A percentile compares a stretch with the other conserved stretches of the same genome.
phyloP scores from a whole-genome alignment of 495 filamentous ascomycete species.

The Immersiella caudata region DNA sequence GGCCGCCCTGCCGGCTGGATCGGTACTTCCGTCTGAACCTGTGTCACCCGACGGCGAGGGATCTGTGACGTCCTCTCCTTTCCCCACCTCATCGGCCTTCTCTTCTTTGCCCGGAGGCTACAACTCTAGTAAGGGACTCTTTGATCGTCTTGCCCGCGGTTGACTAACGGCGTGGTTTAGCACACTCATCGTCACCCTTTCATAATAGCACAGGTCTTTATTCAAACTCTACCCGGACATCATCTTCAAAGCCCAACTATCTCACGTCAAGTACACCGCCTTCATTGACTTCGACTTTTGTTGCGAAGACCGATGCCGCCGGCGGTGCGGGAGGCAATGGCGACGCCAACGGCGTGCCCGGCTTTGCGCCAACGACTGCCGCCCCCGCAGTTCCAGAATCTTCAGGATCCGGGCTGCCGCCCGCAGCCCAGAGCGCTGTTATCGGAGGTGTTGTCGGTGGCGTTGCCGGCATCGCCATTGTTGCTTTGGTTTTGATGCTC shows the following conservation, averaged over 20 bases:
- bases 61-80: constrained; percentile 55
- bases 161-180: constrained; percentile 30
- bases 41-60: no score
- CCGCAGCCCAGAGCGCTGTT: constrained; percentile 44
- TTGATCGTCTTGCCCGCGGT: not conserved
- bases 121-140: constrained; percentile 45
- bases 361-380: constrained; percentile 6
- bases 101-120: constrained; percentile 43
- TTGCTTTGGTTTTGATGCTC: constrained; percentile 58
- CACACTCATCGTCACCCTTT: constrained; percentile 42
- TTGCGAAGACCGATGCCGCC: constrained; percentile 17
- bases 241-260: constrained; percentile 30
- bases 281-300: constrained; percentile 25
- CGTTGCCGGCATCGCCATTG: constrained; percentile 62
- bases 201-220: constrained; percentile 43
- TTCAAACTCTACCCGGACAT: constrained; percentile 36
- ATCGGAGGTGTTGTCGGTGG: constrained; percentile 70
- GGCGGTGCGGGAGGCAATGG: constrained; percentile 19
- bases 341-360: constrained; percentile 12
- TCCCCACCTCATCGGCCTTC: constrained; percentile 45
- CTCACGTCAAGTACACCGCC: constrained; percentile 27
- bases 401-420: constrained; percentile 32
- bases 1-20: constrained; percentile 26
- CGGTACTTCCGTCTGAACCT: constrained; percentile 19
- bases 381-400: constrained; percentile 7